phyloP scores from a whole-genome alignment of 768 basidiomycete genomes.

The Xerocomellus intermedius region DNA sequence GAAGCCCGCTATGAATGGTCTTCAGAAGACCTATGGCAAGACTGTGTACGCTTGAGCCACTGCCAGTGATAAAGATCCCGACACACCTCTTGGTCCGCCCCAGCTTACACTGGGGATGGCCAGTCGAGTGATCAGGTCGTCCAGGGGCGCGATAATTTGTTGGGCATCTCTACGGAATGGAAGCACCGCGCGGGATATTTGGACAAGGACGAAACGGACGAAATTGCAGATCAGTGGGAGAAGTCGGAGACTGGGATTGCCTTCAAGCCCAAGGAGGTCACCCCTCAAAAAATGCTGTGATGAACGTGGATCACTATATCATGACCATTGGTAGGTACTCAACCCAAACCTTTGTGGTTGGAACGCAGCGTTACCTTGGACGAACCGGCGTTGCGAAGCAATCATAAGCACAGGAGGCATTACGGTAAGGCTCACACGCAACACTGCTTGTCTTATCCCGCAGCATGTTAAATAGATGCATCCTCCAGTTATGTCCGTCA shows the following conservation, averaged over 20 bases:
- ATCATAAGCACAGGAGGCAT: too few relatives aligned
- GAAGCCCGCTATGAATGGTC: constrained; percentile 41
- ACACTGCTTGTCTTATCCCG: too few relatives aligned
- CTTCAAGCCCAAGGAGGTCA: constrained; percentile 33
- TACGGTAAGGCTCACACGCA: too few relatives aligned
- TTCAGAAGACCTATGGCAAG: constrained; percentile 50
- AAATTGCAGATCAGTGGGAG: constrained; percentile 40
- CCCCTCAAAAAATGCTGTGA: too few relatives aligned
- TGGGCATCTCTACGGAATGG: constrained; percentile 33
- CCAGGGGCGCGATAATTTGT: constrained; percentile 31
- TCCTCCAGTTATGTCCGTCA: too few relatives aligned
- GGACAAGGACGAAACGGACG: constrained; percentile 35
- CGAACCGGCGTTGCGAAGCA: too few relatives aligned
- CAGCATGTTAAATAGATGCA: too few relatives aligned
- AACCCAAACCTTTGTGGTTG: too few relatives aligned
- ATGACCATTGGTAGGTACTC: too few relatives aligned
- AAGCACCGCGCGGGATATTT: constrained; percentile 40
- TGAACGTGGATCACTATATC: too few relatives aligned
- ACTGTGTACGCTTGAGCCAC: constrained; percentile 39
- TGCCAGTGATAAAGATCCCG: constrained; percentile 36
- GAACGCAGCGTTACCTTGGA: too few relatives aligned
- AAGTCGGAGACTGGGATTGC: constrained; percentile 33
- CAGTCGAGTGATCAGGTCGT: constrained; percentile 35
- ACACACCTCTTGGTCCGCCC: constrained; percentile 45
- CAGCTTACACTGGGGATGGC: constrained; percentile 38